Conservation (phyloP, 257 asterid genomes). For the Capsicum pubescens region DNA sequence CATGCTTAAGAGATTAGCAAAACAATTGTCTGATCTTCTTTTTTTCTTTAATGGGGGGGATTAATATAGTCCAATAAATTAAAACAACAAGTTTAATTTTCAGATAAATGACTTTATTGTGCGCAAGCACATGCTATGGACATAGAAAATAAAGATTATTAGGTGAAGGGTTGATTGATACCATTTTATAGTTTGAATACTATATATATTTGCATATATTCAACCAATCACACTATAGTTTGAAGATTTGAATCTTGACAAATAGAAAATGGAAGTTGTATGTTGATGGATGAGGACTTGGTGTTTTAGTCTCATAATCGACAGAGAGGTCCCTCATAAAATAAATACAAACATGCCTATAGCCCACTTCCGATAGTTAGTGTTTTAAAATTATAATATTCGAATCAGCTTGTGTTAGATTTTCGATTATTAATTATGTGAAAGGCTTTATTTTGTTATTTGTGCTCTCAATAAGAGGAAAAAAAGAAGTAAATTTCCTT, state of each 20-base stretch:
- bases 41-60: not conserved
- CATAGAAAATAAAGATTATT: conserved; percentile 6
- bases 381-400: not conserved
- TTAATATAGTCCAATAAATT: not conserved
- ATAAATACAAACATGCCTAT: not conserved
- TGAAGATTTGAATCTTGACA: conserved; percentile 34
- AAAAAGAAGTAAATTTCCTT: not conserved
- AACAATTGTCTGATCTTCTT: not conserved
- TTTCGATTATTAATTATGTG: no score
- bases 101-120: not conserved
- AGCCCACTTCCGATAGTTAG: conserved; percentile 2
- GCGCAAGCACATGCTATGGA: conserved; percentile 30
- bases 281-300: conserved; percentile 3
- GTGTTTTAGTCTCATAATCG: conserved; percentile 1
- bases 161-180: not conserved
- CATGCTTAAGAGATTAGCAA: not conserved
- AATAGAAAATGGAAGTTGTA: conserved; percentile 4
- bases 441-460: not conserved
- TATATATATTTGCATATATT: conserved; percentile 25
- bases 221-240: conserved; percentile 19
- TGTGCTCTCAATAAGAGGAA: not conserved
- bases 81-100: not conserved
- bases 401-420: no score
- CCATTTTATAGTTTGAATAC: conserved; percentile 6
- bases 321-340: not conserved